Conservation (phyloP, 192 early-diverging fungal genomes). For the Backusella morwellensis region DNA sequence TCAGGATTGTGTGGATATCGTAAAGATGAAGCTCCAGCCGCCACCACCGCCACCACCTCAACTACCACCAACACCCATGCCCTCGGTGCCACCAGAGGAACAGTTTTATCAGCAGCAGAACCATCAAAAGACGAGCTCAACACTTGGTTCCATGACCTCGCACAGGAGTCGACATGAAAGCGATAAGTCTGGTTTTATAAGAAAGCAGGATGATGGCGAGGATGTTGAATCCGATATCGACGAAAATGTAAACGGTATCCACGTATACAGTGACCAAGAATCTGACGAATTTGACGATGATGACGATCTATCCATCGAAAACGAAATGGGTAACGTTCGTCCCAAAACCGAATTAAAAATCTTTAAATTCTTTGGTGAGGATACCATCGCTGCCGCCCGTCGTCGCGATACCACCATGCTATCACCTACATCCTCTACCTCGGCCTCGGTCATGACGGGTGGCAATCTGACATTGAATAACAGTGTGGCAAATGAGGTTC, state of each 20-base stretch:
- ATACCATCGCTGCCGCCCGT: conserved; percentile 20
- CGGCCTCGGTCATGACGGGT: neutral
- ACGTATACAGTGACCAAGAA: neutral
- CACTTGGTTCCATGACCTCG: neutral
- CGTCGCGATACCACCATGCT: conserved; percentile 15
- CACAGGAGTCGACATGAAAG: neutral
- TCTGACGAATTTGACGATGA: neutral
- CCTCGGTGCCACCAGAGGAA: neutral
- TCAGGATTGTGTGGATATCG: neutral
- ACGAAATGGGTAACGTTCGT: neutral
- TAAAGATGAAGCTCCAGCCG: neutral
- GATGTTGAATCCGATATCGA: neutral
- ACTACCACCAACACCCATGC: neutral
- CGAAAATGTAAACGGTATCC: neutral
- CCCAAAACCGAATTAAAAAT: conserved; percentile 39
- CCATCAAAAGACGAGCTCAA: neutral
- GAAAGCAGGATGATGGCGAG: neutral
- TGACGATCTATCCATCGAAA: neutral
- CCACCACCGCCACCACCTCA: neutral
- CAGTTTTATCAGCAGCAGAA: neutral
- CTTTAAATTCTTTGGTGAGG: conserved; percentile 62
- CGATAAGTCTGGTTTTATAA: neutral
- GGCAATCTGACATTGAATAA: neutral
- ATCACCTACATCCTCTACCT: neutral
- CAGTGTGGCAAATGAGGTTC: neutral